A percentile compares a stretch with the other conserved stretches of the same genome.
phyloP scores from a whole-genome alignment of 1,284 basidiomycete species.

The Leccinum huronense region DNA sequence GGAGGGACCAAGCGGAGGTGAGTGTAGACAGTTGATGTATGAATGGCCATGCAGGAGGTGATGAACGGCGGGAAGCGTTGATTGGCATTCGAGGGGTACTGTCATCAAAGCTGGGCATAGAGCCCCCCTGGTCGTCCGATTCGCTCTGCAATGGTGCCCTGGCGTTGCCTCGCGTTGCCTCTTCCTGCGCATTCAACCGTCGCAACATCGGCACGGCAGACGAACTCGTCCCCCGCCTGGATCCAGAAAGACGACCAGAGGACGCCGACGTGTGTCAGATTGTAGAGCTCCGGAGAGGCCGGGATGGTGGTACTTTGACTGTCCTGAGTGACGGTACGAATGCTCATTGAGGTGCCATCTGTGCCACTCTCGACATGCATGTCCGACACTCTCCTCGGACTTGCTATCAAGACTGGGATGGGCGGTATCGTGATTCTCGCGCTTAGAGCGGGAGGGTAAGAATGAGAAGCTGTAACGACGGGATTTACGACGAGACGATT shows the following conservation, averaged over 20 bases:
- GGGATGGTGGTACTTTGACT: conserved; percentile 28
- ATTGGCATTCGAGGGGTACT: too few species aligned
- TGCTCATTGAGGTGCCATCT: conserved; percentile 27
- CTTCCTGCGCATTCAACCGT: conserved; percentile 18
- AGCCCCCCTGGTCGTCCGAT: conserved; percentile 13
- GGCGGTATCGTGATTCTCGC: conserved; percentile 15
- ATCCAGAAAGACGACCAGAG: conserved; percentile 8
- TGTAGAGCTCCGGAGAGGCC: not conserved
- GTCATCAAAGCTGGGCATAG: conserved; percentile 30
- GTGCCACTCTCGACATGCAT: conserved; percentile 17
- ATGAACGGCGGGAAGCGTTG: too few species aligned
- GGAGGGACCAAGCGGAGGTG: too few species aligned
- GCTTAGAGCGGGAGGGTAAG: conserved; percentile 21
- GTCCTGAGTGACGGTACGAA: conserved; percentile 26
- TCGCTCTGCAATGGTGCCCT: conserved; percentile 1
- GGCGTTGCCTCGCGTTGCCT: conserved; percentile 1
- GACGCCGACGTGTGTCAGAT: conserved; percentile 16
- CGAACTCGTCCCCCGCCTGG: conserved; percentile 1
- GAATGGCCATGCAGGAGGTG: too few species aligned
- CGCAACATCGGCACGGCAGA: conserved; percentile 23
- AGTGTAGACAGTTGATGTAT: too few species aligned
- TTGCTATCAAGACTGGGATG: not conserved
- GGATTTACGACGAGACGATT: conserved; percentile 11
- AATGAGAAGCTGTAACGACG: conserved; percentile 32
- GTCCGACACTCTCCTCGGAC: not conserved